Conservation (phyloP, 2,329 filamentous ascomycete species). For the Thielaviopsis musarum region DNA sequence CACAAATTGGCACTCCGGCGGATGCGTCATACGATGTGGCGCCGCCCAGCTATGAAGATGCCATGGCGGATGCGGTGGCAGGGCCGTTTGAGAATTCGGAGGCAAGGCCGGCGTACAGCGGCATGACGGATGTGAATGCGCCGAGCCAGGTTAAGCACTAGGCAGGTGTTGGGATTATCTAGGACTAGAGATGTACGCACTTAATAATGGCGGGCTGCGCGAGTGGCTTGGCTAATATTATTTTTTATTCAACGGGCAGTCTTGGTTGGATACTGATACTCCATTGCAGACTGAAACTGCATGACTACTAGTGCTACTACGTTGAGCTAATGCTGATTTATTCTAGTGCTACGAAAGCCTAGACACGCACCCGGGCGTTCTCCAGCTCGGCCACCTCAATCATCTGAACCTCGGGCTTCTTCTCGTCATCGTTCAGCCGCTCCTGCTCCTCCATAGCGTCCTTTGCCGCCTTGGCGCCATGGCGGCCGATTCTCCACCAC, state of each 20-base stretch:
- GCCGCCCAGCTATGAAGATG: slow-evolving; percentile 91
- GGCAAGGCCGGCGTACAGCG: slow-evolving; percentile 50
- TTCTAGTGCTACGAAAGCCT: no score
- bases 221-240: not conserved
- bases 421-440: not conserved
- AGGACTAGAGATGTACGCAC: no score
- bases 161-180: not conserved
- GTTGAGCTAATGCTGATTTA: no score
- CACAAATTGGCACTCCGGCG: slow-evolving; percentile 32
- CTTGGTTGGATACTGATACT: not conserved
- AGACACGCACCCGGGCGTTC: not conserved
- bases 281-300: not conserved
- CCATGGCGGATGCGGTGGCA: slow-evolving; percentile 57
- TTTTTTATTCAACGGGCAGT: not conserved
- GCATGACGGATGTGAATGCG: slow-evolving; percentile 39
- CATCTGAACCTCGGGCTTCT: not conserved
- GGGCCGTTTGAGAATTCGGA: slow-evolving; percentile 48
- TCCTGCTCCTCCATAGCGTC: slow-evolving; percentile 15
- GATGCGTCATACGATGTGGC: slow-evolving; percentile 48
- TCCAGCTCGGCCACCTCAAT: slow-evolving; percentile 1
- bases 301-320: not conserved
- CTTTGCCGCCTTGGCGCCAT: slow-evolving; percentile 36
- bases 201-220: no score
- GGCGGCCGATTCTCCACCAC: slow-evolving; percentile 55
- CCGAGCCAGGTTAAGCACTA: not conserved